Percentiles rank a stretch among this genome's conserved stretches.
phyloP scores from a whole-genome alignment of 208 protist genomes.

The Wallacemonas collosoma region DNA sequence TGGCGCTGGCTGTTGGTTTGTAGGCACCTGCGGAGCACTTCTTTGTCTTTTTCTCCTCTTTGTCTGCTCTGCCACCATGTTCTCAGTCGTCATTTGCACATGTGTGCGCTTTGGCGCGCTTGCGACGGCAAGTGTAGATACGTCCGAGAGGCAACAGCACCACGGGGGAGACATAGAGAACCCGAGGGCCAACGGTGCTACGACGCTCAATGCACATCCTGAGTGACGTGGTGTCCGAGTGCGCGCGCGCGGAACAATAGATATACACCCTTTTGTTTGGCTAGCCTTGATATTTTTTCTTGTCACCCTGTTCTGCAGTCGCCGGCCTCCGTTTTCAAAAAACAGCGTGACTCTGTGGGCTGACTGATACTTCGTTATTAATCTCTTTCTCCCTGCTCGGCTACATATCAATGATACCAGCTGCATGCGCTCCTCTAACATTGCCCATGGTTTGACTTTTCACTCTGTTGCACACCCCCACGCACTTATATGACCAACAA shows the following conservation, averaged over 20 bases:
- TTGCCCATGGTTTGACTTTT: neutral
- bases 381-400: neutral
- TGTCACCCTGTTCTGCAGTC: no score
- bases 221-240: neutral
- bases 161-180: no score
- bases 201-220: neutral
- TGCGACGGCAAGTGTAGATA: no score
- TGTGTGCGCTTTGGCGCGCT: neutral
- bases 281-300: no score
- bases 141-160: no score
- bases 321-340: no score
- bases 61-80: neutral
- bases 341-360: no score
- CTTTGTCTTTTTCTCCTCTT: conserved; percentile 15
- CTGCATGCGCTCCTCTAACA: neutral
- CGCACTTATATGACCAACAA: neutral
- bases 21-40: conserved; percentile 5
- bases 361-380: no score
- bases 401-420: neutral
- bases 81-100: neutral
- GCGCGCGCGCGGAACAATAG: no score
- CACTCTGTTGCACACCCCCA: neutral
- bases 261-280: no score
- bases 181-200: no score
- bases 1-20: conserved; percentile 22